Base-by-base conservation (phyloP, 345 rosid genomes). In the Salix caprea region DNA sequence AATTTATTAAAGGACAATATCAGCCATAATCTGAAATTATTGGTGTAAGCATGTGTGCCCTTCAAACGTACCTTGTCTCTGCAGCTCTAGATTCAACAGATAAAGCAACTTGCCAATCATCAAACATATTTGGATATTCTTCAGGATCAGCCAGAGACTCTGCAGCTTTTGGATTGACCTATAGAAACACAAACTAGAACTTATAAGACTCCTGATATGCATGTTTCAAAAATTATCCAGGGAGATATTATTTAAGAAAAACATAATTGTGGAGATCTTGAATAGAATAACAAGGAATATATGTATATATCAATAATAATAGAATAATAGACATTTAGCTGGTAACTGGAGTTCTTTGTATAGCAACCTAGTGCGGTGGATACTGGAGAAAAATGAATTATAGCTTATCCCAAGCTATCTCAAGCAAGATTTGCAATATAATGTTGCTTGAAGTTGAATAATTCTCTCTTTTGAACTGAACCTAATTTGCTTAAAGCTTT, bases 81-180 rank as follows among this genome's bases (percentile, higher is more conserved):
- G 88, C 87, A 83, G 78, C 86, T 86, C 70, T 94, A 77, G 91
- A 85, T 84, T 96, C 99, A 6, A 96, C 87, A 65, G 98, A 90
- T 71, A 94, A 89, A 58, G 97, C 94, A 76, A 92, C 88, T 88
- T 94, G 97, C 99, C 98, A 92, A 89, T 96, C 97, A 70, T 96
- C 98, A 88, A 96, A 96, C 80, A 96, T 73, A 85, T 96, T 96
- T 68, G 98, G 85, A 83, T 96, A 96, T 88, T 96, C 99, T 79
- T 88, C 94, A 79, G 98, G 97, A 87, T 96, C 99, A 11, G 99
- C 98, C 87, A 96, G 84, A 76, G 98, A 94, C 78, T 96, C 99
- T 61, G 99, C 97, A 54, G 99, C 99, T 83, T 94, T 94, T 71
- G 98, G 88, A 85, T 96, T 96, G 73, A 96, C 91, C 99, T 96